Evolutionary conservation across 257 asterid species (phyloP).

Genomic region (Penstemon newberryi): DNA sequence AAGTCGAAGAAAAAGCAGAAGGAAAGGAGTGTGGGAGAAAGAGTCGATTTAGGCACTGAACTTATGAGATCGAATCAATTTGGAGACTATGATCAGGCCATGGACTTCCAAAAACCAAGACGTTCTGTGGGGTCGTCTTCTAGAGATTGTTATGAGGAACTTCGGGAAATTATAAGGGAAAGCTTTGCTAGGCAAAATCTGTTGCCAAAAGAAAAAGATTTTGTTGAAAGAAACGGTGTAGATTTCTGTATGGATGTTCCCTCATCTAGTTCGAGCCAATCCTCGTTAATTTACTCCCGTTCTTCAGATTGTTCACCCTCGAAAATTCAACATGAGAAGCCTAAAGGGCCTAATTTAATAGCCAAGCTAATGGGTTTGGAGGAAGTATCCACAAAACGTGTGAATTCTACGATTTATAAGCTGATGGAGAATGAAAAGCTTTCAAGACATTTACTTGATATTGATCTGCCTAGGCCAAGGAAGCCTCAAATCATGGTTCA

Average conservation of each 20-base stretch:
- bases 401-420: slow-evolving; percentile 10
- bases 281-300: slow-evolving; percentile 41
- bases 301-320: slow-evolving; percentile 43
- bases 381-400: slow-evolving; percentile 36
- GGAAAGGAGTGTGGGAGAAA: slow-evolving; percentile 32
- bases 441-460: slow-evolving; percentile 39
- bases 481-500: slow-evolving; percentile 38
- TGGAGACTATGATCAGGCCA: slow-evolving; percentile 27
- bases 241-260: slow-evolving; percentile 40
- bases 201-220: slow-evolving; percentile 38
- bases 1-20: slow-evolving; percentile 43
- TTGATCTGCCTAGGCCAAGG: slow-evolving; percentile 58
- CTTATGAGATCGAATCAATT: slow-evolving; percentile 35
- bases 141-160: slow-evolving; percentile 69
- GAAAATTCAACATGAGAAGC: slow-evolving; percentile 37
- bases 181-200: slow-evolving; percentile 64
- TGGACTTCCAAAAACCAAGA: slow-evolving; percentile 43
- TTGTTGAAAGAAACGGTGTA: slow-evolving; percentile 27
- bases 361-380: slow-evolving; percentile 87
- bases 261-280: slow-evolving; percentile 56
- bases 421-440: slow-evolving; percentile 32
- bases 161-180: slow-evolving; percentile 64
- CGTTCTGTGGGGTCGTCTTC: slow-evolving; percentile 42
- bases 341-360: slow-evolving; percentile 52
- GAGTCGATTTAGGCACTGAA: slow-evolving; percentile 22